These are phyloP conservation scores for Pleurotus cornucopiae DNA, from an alignment of 768 basidiomycete genomes.

Conservation along the genomic window DNA sequence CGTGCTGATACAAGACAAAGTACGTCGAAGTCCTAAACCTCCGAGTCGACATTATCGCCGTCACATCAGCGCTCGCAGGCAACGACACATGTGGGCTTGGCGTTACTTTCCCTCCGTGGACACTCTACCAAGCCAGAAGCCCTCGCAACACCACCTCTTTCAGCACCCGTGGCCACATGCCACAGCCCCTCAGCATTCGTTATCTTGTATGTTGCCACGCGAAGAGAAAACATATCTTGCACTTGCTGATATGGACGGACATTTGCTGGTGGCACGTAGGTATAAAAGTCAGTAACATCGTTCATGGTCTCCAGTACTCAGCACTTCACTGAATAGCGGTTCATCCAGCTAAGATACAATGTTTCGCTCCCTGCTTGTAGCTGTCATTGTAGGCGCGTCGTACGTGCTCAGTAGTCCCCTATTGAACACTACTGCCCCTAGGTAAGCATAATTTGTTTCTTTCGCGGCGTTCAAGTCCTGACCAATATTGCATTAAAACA, in stretches of 20 bases:
- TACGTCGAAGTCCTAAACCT: no score
- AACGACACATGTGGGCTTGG: no score
- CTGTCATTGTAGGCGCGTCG: conserved; percentile 23
- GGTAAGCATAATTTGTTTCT: conserved; percentile 13
- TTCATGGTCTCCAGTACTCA: neutral
- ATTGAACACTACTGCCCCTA: conserved; percentile 10
- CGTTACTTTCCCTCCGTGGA: no score
- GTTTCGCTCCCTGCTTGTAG: conserved; percentile 21
- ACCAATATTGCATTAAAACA: conserved; percentile 13
- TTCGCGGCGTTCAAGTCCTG: neutral
- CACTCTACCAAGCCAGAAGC: no score
- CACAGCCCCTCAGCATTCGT: no score
- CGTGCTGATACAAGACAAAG: no score
- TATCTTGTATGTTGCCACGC: conserved; percentile 1
- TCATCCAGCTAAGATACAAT: conserved; percentile 10
- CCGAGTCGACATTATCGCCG: no score
- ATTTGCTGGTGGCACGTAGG: neutral
- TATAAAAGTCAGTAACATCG: neutral
- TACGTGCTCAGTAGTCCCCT: conserved; percentile 23
- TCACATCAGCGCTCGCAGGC: no score
- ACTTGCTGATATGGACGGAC: neutral
- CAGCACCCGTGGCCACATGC: neutral
- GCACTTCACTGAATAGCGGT: neutral
- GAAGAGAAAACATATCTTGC: neutral
- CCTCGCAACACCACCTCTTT: no score